phyloP scores from a whole-genome alignment of 805 yeast species.

The Nakazawaea holstii region DNA sequence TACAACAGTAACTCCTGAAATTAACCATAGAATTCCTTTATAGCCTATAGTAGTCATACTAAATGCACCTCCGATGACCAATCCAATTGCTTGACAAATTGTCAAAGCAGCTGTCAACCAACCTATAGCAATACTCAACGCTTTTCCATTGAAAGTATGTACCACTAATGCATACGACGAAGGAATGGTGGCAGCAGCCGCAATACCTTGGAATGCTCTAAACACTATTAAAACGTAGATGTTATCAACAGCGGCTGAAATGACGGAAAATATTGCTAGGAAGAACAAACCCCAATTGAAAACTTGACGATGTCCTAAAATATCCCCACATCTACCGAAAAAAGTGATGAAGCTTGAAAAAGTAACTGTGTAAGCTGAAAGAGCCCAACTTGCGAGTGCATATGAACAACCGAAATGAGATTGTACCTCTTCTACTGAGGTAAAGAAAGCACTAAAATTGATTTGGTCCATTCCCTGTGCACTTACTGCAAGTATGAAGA shows the following conservation, averaged over 20 bases:
- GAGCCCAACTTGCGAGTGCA: slow-evolving; percentile 20
- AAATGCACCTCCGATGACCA: slow-evolving; percentile 41
- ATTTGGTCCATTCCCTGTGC: neutral
- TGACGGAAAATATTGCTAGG: slow-evolving; percentile 21
- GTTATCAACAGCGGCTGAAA: slow-evolving; percentile 24
- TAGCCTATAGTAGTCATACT: slow-evolving; percentile 31
- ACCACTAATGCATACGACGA: slow-evolving; percentile 25
- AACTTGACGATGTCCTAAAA: slow-evolving; percentile 24
- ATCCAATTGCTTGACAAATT: slow-evolving; percentile 32
- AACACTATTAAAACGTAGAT: slow-evolving; percentile 27
- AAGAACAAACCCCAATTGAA: slow-evolving; percentile 19
- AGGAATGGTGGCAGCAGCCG: slow-evolving; percentile 29
- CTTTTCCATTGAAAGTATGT: neutral
- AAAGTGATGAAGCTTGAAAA: slow-evolving; percentile 30
- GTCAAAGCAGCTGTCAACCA: slow-evolving; percentile 22
- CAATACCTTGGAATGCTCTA: slow-evolving; percentile 33
- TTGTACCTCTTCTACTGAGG: slow-evolving; percentile 5
- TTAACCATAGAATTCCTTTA: slow-evolving; percentile 31
- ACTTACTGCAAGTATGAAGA: neutral
- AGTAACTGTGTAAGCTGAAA: slow-evolving; percentile 31
- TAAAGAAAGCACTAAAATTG: slow-evolving; percentile 13
- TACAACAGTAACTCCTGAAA: slow-evolving; percentile 26
- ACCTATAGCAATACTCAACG: slow-evolving; percentile 20
- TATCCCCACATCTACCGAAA: slow-evolving; percentile 29
- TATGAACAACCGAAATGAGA: neutral